Base-by-base conservation (phyloP, 1,139 yeast species). In the Ogataea hybrid region DNA sequence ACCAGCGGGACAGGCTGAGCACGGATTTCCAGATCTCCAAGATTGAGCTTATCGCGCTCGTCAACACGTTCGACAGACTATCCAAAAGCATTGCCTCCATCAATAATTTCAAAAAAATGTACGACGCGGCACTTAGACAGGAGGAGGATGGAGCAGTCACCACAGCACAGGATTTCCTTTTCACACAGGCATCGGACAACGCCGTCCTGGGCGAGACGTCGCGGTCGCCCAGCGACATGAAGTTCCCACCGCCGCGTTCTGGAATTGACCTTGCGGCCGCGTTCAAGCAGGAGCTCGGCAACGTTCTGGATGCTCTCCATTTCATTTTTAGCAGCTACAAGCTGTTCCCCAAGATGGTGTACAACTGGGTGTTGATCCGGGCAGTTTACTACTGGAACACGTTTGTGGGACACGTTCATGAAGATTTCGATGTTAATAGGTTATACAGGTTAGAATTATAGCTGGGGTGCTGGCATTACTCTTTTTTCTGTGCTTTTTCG, bases 31-130 rank as follows among this genome's bases (percentile, higher is more conserved):
- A 71, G 43, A 75, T 89, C 57, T 79, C 90, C 41, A 81, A 95
- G 54, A 81, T 87, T 47, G 99, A 92, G 65, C 68, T 94, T 46
- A 94, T 90, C 39, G 95, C 97, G 1, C 74, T 92, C 53, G 69
- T 92, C 55, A 92, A 92, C 65, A 92, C 97, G 0, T 88, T 88
- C 64, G 96, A 90, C 58, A 78, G 97, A 54, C 71, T 92, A 47
- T 84, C 96, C 10, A 88, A 87, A 66, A 85, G 96, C 28, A 71
- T 92, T 31, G 78, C 74, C 48, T 80, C 95, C 25, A 81, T 90
- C 37, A 77, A 77, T 49, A 76, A 77, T 50, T 92, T 90, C 69
- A 82, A 84, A 58, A 54, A 56, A 23, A 62, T 81, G 68, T 82
- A 78, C 61, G 64, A 67, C 36, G 57, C 59, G 48, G 57, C 54